Conservation (phyloP, 2,329 filamentous ascomycete genomes). For the Lecanicillium sp. region DNA sequence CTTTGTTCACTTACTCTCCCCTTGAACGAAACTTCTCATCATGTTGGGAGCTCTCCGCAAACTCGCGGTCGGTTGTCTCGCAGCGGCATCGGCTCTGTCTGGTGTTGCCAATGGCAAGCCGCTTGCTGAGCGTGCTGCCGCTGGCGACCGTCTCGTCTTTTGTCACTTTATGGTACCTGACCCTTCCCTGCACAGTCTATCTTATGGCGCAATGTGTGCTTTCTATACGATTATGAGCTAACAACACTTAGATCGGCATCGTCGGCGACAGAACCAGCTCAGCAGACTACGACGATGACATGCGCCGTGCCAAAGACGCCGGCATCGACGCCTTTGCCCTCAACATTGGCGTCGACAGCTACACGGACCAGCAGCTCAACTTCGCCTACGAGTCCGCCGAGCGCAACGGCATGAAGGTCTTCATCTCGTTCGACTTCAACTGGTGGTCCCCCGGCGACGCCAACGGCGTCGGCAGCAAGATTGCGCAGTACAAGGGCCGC, state of each 20-base stretch:
- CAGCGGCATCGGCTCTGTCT: conserved; percentile 10
- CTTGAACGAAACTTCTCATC: too few species aligned
- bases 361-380: conserved; percentile 23
- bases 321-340: conserved; percentile 42
- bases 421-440: conserved; percentile 51
- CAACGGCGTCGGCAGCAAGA: conserved; percentile 32
- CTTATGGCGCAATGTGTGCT: too few species aligned
- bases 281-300: conserved; percentile 38
- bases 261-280: conserved; percentile 32
- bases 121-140: conserved; percentile 11
- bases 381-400: conserved; percentile 35
- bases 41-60: conserved; percentile 11
- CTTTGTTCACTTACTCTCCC: too few species aligned
- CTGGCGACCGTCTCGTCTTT: conserved; percentile 25
- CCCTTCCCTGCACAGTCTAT: too few species aligned
- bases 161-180: conserved; percentile 33
- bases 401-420: conserved; percentile 36
- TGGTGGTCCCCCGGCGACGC: conserved; percentile 31
- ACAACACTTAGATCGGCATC: conserved; percentile 39
- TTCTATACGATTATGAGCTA: too few species aligned
- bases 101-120: conserved; percentile 8
- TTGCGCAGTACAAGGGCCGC: conserved; percentile 34
- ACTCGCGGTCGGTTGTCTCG: conserved; percentile 11
- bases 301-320: conserved; percentile 33
- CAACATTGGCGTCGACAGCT: conserved; percentile 38